Conservation (phyloP, 306 rosid species). For the Rosa persica region DNA sequence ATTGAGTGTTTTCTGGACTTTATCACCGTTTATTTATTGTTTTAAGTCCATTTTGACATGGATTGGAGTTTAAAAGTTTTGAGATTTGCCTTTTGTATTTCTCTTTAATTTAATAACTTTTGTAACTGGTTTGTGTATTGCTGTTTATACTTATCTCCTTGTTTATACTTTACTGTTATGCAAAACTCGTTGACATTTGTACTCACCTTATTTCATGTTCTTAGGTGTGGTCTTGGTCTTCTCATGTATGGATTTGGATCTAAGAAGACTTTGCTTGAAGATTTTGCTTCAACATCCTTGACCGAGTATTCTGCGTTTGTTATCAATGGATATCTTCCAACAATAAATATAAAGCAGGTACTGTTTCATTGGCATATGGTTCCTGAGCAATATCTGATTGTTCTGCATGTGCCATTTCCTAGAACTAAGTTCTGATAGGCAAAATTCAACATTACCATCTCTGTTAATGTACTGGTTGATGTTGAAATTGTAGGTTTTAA, state of each 20-base stretch:
- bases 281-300: conserved; percentile 73
- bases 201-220: background rate
- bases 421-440: background rate
- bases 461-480: background rate
- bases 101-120: background rate
- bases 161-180: background rate
- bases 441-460: background rate
- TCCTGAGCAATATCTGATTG: background rate
- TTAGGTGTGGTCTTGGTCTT: conserved; percentile 74
- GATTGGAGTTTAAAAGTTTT: background rate
- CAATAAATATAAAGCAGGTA: conserved; percentile 84
- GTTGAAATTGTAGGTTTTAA: conserved; percentile 53
- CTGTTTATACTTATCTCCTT: background rate
- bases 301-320: conserved; percentile 71
- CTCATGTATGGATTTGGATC: conserved; percentile 97
- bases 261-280: conserved; percentile 80
- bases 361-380: background rate
- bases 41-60: background rate
- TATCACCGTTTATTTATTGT: background rate
- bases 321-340: conserved; percentile 85
- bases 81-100: background rate
- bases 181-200: background rate
- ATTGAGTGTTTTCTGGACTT: background rate
- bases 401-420: background rate
- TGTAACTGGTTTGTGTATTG: background rate